Percentiles rank a stretch among this genome's conserved stretches.
These are phyloP conservation scores for Botrytis sinoallii DNA, from an alignment of 2,329 filamentous ascomycete species.

Conservation along the genomic window DNA sequence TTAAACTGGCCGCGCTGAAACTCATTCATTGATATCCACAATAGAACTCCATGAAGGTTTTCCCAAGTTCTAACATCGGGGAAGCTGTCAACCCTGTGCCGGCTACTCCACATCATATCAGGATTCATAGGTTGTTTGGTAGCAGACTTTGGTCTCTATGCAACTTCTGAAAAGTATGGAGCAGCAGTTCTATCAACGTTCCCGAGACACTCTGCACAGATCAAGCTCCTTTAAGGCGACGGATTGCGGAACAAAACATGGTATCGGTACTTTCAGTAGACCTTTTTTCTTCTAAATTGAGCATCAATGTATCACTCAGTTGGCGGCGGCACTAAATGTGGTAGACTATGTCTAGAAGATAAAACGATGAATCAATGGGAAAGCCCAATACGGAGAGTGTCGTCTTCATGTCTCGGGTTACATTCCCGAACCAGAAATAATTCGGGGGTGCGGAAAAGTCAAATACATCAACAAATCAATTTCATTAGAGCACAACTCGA, in stretches of 20 bases:
- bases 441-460: neutral
- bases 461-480: neutral
- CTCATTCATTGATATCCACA: neutral
- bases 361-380: neutral
- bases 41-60: conserved; percentile 4
- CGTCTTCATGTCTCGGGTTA: conserved; percentile 6
- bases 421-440: neutral
- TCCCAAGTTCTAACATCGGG: neutral
- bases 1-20: neutral
- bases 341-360: neutral
- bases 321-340: neutral
- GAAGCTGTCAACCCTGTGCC: neutral
- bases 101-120: neutral
- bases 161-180: neutral
- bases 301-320: neutral
- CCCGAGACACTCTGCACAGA: conserved; percentile 4
- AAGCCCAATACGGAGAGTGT: neutral
- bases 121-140: neutral
- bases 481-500: neutral
- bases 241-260: neutral
- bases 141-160: neutral
- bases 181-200: neutral
- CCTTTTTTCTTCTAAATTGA: neutral
- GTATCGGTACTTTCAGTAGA: conserved; percentile 3
- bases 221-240: neutral